phyloP scores from a whole-genome alignment of 2,329 filamentous ascomycete species.

The Nigrospora oryzae region DNA sequence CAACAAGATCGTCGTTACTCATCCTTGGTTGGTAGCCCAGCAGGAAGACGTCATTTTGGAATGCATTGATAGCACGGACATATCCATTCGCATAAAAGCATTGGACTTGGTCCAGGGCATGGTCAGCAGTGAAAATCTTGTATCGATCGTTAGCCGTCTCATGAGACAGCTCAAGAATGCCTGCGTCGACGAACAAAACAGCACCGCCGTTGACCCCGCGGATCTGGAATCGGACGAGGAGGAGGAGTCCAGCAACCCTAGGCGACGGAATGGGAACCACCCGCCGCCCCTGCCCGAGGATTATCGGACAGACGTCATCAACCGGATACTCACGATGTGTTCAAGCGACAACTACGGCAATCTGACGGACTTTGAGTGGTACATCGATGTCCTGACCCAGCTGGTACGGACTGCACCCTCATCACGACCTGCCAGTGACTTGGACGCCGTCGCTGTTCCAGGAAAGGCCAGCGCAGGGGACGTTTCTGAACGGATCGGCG shows the following conservation, averaged over 20 bases:
- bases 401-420: slow-evolving; percentile 63
- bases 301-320: slow-evolving; percentile 77
- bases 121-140: slow-evolving; percentile 81
- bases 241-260: slow-evolving; percentile 26
- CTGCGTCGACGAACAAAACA: slow-evolving; percentile 39
- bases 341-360: slow-evolving; percentile 81
- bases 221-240: slow-evolving; percentile 42
- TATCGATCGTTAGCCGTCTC: slow-evolving; percentile 75
- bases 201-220: slow-evolving; percentile 33
- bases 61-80: slow-evolving; percentile 91
- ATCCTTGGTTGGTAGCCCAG: slow-evolving; percentile 79
- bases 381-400: slow-evolving; percentile 82
- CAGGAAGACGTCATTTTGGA: slow-evolving; percentile 96
- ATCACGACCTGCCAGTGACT: slow-evolving; percentile 29
- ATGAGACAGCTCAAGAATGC: slow-evolving; percentile 76
- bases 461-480: slow-evolving; percentile 27
- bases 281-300: slow-evolving; percentile 69
- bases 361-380: slow-evolving; percentile 92
- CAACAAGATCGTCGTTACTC: slow-evolving; percentile 85
- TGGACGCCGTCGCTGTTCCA: slow-evolving; percentile 18
- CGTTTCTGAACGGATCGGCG: slow-evolving; percentile 66
- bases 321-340: slow-evolving; percentile 80
- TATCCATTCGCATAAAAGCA: slow-evolving; percentile 89
- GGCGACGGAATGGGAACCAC: slow-evolving; percentile 25
- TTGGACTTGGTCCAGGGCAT: slow-evolving; percentile 88